Evolutionary conservation across 148 eudicot genomes (phyloP), one percentile per base, ranked within the genome.

Genomic region (Fagopyrum esculentum): DNA sequence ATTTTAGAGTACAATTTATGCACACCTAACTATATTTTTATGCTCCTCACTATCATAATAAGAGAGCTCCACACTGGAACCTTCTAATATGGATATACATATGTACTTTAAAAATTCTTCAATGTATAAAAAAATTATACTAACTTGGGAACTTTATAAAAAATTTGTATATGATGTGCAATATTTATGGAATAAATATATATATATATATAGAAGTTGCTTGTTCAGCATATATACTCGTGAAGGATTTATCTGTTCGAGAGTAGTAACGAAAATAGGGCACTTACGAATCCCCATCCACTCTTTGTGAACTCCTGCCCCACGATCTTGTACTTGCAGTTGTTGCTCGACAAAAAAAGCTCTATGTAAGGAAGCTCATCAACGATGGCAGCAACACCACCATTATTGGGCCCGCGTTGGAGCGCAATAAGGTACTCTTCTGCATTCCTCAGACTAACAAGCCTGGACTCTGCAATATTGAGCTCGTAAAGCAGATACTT

Each of bases 241-340:
- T 35, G 40, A 35, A 35, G 40, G 40, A 35, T 35, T 35, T 35
- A 35, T 35, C 40, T 35, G 59, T 66, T 49, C 69, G 76, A 49
- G 52, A 49, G 12, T 49, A 8, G 11, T 8, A 6, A 11, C 5
- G 40, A 48, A 48, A 48, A 48, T 48, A 11, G 5, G 26, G 81
- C 74, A 89, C 95, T 91, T 78, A 91, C 95, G 79, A 94, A 94
- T 57, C 97, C 98, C 98, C 98, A 94, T 0, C 93, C 89, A 45
- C 88, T 78, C 79, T 83, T 90, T 5, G 97, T 90, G 82, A 94
- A 94, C 75, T 88, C 87, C 75, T 74, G 89, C 44, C 97, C 97
- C 2, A 88, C 92, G 60, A 82, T 75, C 48, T 86, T 77, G 80
- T 88, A 91, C 72, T 73, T 76, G 83, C 98, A 91, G 68, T 89